Evolutionary conservation across 2,329 filamentous ascomycete species (phyloP), one percentile per base, ranked within the genome.

Genomic region (Paecilomyces niveus): DNA sequence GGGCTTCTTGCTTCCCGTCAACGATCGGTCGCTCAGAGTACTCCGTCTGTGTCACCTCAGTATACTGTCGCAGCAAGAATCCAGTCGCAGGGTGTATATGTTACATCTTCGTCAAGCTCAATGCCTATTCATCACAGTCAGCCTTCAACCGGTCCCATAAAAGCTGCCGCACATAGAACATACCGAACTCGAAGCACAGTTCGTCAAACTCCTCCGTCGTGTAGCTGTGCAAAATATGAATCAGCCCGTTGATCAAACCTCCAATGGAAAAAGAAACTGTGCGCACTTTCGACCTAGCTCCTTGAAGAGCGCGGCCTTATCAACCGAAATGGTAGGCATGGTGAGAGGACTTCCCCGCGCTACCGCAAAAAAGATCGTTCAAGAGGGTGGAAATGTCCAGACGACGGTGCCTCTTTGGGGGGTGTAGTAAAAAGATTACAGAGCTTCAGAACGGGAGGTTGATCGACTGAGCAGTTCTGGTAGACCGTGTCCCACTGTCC

Each of bases 281-380:
- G 76, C 83, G 75, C 84, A 97, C 85, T 94, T 87, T 78, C 88
- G 87, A 72, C 92, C 93, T 60, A 99, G 85, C 74, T 90, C 92
- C 79, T 95, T 87, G 83, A 89, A 97, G 73, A 99, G 90, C 72
- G 88, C 90, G 70, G 92, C 92, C 81, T 97, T 99, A 82, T 97
- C 90, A 68, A 97, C 92, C 68, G 88, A 84, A 69, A 99, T 97
- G 74, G 94, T 99, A 78, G 94, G 94, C 94, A 97, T 97, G 61
- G 74, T 85, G 76, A 72, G 67, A 65, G 65, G 62, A 63, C 63
- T 65, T 59, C 58, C 55, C 61, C 65, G 67, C 63, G 63, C 64
- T 61, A 64, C 39, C 39, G 39, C 39, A 13, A 18, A 45, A 45
- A 18, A 45, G 39, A 45, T 45, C 39, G 39, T 18, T 45, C 5